Evolutionary conservation across 1,139 yeast species (phyloP).

Genomic region (Hemisphaericaspora lyxosophila): DNA sequence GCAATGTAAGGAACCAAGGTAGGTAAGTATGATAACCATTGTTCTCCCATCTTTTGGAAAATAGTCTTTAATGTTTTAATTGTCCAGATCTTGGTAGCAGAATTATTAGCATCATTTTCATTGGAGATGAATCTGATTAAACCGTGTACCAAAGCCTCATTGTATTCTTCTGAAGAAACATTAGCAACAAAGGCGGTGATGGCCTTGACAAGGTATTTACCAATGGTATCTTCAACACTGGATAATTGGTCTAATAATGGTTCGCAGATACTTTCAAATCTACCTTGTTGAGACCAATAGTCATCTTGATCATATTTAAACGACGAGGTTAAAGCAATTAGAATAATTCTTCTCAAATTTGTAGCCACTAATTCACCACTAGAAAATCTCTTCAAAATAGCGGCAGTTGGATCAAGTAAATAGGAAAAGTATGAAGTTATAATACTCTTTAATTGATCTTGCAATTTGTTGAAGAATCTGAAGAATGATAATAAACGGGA

Average conservation of each 20-base stretch:
- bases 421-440: constrained; percentile 88
- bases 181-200: constrained; percentile 72
- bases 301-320: constrained; percentile 90
- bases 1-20: constrained; percentile 95
- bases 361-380: constrained; percentile 44
- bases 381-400: constrained; percentile 51
- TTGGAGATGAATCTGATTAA: constrained; percentile 40
- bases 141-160: constrained; percentile 45
- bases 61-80: constrained; percentile 74
- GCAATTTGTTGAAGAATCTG: constrained; percentile 81
- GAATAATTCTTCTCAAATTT: constrained; percentile 67
- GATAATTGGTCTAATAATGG: constrained; percentile 66
- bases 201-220: constrained; percentile 77
- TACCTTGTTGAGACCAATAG: constrained; percentile 86
- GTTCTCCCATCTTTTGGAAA: constrained; percentile 91
- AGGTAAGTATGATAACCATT: constrained; percentile 88
- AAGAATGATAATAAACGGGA: constrained; percentile 72
- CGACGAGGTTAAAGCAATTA: constrained; percentile 71
- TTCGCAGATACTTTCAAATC: constrained; percentile 70
- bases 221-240: constrained; percentile 66
- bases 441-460: constrained; percentile 80
- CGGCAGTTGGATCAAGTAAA: constrained; percentile 68
- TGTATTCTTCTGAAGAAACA: constrained; percentile 82
- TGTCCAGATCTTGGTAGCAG: constrained; percentile 72
- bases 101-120: constrained; percentile 29